Conservation (phyloP, 2,329 filamentous ascomycete genomes). For the Colletotrichum sp. region DNA sequence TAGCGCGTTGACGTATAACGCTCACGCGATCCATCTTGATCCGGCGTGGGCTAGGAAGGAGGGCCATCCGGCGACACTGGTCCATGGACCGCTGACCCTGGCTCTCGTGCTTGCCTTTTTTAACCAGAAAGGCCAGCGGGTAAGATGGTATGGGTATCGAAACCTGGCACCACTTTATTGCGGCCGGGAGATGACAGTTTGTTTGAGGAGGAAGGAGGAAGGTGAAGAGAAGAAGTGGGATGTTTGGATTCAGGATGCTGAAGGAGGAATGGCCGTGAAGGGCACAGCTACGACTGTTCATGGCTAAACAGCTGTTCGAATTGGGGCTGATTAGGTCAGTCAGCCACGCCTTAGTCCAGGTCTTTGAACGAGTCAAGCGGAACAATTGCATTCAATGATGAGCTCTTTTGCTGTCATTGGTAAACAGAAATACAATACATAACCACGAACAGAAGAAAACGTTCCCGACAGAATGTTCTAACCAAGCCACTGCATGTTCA, state of each 20-base stretch:
- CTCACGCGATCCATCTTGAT: conserved; percentile 89
- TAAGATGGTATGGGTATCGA: conserved; percentile 73
- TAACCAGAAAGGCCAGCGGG: conserved; percentile 27
- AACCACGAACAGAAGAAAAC: neutral
- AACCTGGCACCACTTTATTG: conserved; percentile 85
- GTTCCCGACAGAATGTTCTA: neutral
- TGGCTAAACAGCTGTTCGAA: neutral
- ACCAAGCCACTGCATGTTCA: neutral
- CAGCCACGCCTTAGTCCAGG: neutral
- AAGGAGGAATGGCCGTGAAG: conserved; percentile 69
- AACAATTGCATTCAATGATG: neutral
- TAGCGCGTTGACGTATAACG: conserved; percentile 90
- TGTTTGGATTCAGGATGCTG: conserved; percentile 68
- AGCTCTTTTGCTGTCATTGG: neutral
- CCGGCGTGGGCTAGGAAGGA: conserved; percentile 73
- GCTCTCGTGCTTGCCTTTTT: conserved; percentile 78
- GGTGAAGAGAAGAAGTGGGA: conserved; percentile 52
- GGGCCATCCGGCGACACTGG: conserved; percentile 75
- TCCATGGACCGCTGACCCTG: conserved; percentile 86
- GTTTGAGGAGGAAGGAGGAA: conserved; percentile 57
- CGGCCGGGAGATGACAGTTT: conserved; percentile 72
- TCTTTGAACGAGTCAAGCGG: neutral
- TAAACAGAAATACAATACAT: neutral
- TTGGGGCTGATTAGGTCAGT: neutral
- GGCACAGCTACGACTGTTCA: conserved; percentile 43